Conservation (phyloP, 768 basidiomycete genomes). For the Neoboletus magnificus region DNA sequence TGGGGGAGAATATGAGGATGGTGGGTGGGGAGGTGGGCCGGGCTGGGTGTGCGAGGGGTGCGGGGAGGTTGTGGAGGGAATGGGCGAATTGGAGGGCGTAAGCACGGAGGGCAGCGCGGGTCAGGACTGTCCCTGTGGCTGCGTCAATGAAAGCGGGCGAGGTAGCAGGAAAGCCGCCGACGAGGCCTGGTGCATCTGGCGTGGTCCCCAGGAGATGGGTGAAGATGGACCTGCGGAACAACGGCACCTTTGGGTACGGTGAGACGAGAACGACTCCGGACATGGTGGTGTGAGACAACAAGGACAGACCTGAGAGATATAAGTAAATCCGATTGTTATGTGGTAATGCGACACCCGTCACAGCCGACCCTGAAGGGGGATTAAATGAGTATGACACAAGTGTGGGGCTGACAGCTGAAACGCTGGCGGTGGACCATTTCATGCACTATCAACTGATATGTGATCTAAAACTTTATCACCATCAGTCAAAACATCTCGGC, state of each 20-base stretch:
- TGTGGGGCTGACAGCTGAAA: no score
- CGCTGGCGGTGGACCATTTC: no score
- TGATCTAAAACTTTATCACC: background rate
- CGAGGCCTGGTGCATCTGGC: constrained; percentile 17
- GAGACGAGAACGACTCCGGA: constrained; percentile 17
- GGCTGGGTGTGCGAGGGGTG: constrained; percentile 47
- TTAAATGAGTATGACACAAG: no score
- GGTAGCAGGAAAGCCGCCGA: constrained; percentile 44
- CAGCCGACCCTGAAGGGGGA: no score
- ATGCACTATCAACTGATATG: no score
- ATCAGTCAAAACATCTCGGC: background rate
- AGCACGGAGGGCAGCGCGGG: constrained; percentile 51
- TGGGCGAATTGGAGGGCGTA: constrained; percentile 55
- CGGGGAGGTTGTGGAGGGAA: constrained; percentile 49
- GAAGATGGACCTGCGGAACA: constrained; percentile 30
- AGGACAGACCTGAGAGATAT: background rate
- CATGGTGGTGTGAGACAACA: constrained; percentile 11
- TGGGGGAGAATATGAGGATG: constrained; percentile 65
- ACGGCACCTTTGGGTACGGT: constrained; percentile 15
- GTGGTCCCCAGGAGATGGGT: constrained; percentile 27
- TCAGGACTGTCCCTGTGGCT: constrained; percentile 49
- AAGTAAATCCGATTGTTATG: no score
- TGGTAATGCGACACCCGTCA: no score
- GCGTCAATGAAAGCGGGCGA: constrained; percentile 67
- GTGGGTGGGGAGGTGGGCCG: constrained; percentile 40